Evolutionary conservation across 2,329 filamentous ascomycete species (phyloP).

Genomic region (Verticillium tricorpus): DNA sequence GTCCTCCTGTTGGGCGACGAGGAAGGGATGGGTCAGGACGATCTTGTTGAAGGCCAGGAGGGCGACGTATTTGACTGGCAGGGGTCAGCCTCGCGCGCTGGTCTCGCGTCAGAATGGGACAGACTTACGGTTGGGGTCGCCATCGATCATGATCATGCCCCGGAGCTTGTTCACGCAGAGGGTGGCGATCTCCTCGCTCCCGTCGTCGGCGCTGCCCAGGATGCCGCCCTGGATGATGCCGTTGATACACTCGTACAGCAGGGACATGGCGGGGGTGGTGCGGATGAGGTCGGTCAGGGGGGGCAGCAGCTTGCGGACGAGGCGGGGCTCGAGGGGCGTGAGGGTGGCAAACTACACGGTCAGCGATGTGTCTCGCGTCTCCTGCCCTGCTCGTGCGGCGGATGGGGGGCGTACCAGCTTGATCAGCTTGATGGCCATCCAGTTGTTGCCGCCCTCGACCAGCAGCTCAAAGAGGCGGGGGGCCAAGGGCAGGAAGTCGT

Average conservation of each 20-base stretch:
- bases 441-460: slow-evolving; percentile 91
- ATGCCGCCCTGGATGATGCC: slow-evolving; percentile 97
- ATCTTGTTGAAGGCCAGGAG: slow-evolving; percentile 94
- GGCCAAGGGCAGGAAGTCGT: slow-evolving; percentile 89
- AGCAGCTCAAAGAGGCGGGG: slow-evolving; percentile 88
- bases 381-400: no score
- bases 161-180: slow-evolving; percentile 90
- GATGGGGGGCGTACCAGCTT: slow-evolving; percentile 62
- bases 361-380: background rate
- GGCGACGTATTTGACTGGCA: slow-evolving; percentile 87
- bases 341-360: slow-evolving; percentile 76
- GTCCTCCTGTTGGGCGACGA: slow-evolving; percentile 90
- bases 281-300: slow-evolving; percentile 90
- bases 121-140: slow-evolving; percentile 81
- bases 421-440: slow-evolving; percentile 99
- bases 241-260: slow-evolving; percentile 97
- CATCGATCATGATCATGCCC: slow-evolving; percentile 90
- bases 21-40: slow-evolving; percentile 77
- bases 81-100: background rate
- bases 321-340: slow-evolving; percentile 84
- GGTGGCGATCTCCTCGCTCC: slow-evolving; percentile 85
- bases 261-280: slow-evolving; percentile 95
- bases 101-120: background rate
- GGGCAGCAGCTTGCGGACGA: slow-evolving; percentile 86
- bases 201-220: slow-evolving; percentile 76